Base-by-base conservation (phyloP, 768 basidiomycete species). In the Leccinellum luteum region DNA sequence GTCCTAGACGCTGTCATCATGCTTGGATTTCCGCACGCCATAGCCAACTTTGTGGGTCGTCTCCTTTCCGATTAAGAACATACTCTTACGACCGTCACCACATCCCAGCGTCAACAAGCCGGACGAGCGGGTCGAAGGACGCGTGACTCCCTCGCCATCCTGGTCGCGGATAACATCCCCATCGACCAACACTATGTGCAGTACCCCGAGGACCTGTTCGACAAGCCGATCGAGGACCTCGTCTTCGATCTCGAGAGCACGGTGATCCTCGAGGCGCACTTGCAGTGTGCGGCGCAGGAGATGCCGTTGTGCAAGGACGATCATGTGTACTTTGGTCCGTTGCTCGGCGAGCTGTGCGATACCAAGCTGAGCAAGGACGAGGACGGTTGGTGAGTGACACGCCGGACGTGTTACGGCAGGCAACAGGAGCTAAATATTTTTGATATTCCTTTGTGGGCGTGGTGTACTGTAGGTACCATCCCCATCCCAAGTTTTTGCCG, bases 1-100 rank as follows among this genome's bases (percentile, higher is more conserved):
- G 83, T 81, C n/a, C 71, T 94, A 52, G 94, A 95, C 66, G 90
- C 89, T 7, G 93, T 95, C 43, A 83, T 96, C 55, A 90, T 93
- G 82, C 81, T 94, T 28, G 91, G 91, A 1, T 93, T 95, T 68
- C 93, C 93, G 0, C 78, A 82, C 54, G 83, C 81, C 43, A 74
- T 94, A 34, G 87, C 93, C 0, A 94, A 90, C 63, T 89, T 93
- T 57, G 92, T 93, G 57, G 64, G 83, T 73, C 31, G 12, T 56
- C 35, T 14, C 13, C 3, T 10, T 3, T n/a, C 7, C 10, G 49
- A 28, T 1, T 15, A 17, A 17, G 43, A 48, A 14, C 2, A 2
- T 49, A n/a, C 43, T 8, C 30, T 38, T 13, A 27, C 32, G 19
- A 54, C 41, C 31, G 25, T 19, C 27, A 15, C 19, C 31, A 31